Evolutionary conservation across 768 basidiomycete genomes (phyloP).

Genomic region (Pholiota conissans): DNA sequence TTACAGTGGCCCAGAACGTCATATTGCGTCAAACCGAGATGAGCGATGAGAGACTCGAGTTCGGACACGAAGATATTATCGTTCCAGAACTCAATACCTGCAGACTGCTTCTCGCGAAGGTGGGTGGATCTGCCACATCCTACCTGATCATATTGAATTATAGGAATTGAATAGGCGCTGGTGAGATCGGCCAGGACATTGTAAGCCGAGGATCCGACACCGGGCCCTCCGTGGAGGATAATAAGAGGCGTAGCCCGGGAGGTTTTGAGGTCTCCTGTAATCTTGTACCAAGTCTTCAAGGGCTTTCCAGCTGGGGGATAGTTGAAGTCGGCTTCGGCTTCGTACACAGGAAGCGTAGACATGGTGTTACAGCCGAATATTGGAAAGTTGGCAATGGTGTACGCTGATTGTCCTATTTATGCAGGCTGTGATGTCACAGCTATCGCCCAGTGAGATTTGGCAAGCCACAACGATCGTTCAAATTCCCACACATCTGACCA

Average conservation of each 20-base stretch:
- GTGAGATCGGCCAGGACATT: slow-evolving; percentile 39
- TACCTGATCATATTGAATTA: slow-evolving; percentile 58
- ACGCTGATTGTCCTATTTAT: too few species aligned
- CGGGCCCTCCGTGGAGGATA: slow-evolving; percentile 56
- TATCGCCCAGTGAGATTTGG: too few species aligned
- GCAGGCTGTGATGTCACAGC: too few species aligned
- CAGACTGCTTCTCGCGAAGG: slow-evolving; percentile 41
- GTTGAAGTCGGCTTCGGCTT: slow-evolving; percentile 12
- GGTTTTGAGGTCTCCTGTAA: slow-evolving; percentile 41
- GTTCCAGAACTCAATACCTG: slow-evolving; percentile 48
- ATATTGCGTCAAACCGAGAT: slow-evolving; percentile 45
- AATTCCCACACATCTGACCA: too few species aligned
- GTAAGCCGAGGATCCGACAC: slow-evolving; percentile 42
- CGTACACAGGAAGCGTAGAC: neutral
- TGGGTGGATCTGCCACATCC: slow-evolving; percentile 57
- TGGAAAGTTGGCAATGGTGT: neutral
- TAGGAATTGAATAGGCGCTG: slow-evolving; percentile 35
- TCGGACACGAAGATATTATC: slow-evolving; percentile 50
- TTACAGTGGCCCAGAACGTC: slow-evolving; percentile 48
- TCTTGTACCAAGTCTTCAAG: slow-evolving; percentile 49
- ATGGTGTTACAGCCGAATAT: neutral
- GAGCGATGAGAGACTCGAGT: slow-evolving; percentile 43
- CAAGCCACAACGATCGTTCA: too few species aligned
- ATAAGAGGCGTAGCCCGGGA: slow-evolving; percentile 41
- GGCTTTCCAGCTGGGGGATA: slow-evolving; percentile 9